A percentile compares a stretch with the other conserved stretches of the same genome.
These are phyloP conservation scores for Aspergillus baeticus DNA, from an alignment of 495 filamentous ascomycete genomes.

Conservation along the genomic window DNA sequence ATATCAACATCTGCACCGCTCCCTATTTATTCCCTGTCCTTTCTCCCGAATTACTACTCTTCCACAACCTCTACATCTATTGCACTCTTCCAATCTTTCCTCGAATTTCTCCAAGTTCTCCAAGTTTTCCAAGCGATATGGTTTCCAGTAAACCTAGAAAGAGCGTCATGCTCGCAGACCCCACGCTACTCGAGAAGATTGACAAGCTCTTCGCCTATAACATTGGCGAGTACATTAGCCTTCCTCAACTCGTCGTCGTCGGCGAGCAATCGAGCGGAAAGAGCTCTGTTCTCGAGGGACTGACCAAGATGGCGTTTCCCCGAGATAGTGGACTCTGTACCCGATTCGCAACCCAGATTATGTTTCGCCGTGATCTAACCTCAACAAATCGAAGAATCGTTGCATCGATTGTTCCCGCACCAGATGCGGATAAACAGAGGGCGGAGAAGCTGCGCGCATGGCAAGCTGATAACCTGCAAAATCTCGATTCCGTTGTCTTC, in stretches of 20 bases:
- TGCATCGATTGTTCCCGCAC: neutral
- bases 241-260: slow-evolving; percentile 39
- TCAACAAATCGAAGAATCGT: neutral
- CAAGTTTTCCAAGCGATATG: too few species aligned
- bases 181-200: slow-evolving; percentile 36
- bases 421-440: slow-evolving; percentile 19
- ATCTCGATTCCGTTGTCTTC: slow-evolving; percentile 4
- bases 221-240: slow-evolving; percentile 35
- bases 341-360: slow-evolving; percentile 46
- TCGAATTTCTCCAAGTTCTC: too few species aligned
- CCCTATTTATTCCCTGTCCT: too few species aligned
- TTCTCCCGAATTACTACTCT: too few species aligned
- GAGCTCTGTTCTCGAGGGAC: slow-evolving; percentile 42
- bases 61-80: too few species aligned
- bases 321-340: slow-evolving; percentile 43
- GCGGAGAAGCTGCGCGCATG: slow-evolving; percentile 22
- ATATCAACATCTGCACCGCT: too few species aligned
- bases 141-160: too few species aligned
- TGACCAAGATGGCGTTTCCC: slow-evolving; percentile 43
- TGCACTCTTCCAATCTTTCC: too few species aligned
- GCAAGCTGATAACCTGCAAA: slow-evolving; percentile 10
- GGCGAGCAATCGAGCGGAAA: slow-evolving; percentile 46
- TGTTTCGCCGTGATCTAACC: slow-evolving; percentile 35
- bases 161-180: neutral
- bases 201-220: slow-evolving; percentile 44